Conservation (phyloP, 2,329 filamentous ascomycete species). For the Colletotrichum gigasporum region DNA sequence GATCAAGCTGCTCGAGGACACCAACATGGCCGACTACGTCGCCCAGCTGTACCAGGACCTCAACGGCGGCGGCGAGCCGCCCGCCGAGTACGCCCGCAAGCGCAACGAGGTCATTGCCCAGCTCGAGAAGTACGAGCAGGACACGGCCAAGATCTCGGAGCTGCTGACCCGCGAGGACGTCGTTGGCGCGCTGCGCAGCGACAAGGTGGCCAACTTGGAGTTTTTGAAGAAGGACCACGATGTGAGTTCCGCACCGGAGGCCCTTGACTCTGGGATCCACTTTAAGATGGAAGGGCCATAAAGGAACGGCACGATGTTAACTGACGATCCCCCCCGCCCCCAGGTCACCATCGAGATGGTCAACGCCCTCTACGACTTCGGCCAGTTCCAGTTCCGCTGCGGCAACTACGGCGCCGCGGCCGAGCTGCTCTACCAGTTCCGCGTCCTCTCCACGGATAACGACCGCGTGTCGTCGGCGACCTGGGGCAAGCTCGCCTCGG, state of each 20-base stretch:
- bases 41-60: slow-evolving; percentile 91
- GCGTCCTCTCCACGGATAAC: slow-evolving; percentile 96
- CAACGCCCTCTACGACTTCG: slow-evolving; percentile 93
- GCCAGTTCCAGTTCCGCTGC: slow-evolving; percentile 97
- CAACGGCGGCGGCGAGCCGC: slow-evolving; percentile 79
- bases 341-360: slow-evolving; percentile 94
- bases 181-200: slow-evolving; percentile 87
- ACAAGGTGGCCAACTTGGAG: slow-evolving; percentile 99
- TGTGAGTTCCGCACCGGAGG: slow-evolving; percentile 63
- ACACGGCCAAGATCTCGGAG: slow-evolving; percentile 88
- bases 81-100: slow-evolving; percentile 88
- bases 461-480: slow-evolving; percentile 96
- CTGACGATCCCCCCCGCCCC: background rate
- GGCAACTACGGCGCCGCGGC: slow-evolving; percentile 91
- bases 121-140: slow-evolving; percentile 85
- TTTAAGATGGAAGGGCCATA: background rate
- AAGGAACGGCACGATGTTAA: background rate
- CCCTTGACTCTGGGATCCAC: background rate
- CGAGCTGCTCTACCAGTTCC: slow-evolving; percentile 96
- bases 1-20: slow-evolving; percentile 93
- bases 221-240: slow-evolving; percentile 97
- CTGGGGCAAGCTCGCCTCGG: slow-evolving; percentile 96
- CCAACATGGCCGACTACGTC: slow-evolving; percentile 99
- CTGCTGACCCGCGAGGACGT: slow-evolving; percentile 90
- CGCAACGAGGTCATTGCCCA: slow-evolving; percentile 86